phyloP scores from a whole-genome alignment of 2,329 filamentous ascomycete species.

The Fusarium sp. region DNA sequence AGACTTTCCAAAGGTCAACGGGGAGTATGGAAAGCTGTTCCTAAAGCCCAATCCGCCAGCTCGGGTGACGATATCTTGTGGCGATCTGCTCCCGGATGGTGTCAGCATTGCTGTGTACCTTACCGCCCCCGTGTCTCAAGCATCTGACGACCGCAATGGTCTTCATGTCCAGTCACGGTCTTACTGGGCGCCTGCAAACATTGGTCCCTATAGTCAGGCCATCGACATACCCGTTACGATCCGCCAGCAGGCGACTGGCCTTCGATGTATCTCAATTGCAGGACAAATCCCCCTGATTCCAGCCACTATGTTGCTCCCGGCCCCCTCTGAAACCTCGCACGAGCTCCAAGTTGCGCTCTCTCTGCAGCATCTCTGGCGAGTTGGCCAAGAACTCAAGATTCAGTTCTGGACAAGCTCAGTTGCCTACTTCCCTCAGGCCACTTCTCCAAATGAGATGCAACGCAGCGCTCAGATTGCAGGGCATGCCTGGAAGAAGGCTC shows the following conservation, averaged over 20 bases:
- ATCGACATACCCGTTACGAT: constrained; percentile 59
- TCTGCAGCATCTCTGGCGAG: constrained; percentile 88
- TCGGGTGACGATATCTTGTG: constrained; percentile 82
- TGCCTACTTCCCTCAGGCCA: constrained; percentile 69
- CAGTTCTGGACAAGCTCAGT: constrained; percentile 78
- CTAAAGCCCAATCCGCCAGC: constrained; percentile 80
- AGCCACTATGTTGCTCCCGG: constrained; percentile 72
- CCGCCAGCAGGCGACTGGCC: constrained; percentile 24
- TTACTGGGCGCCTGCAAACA: constrained; percentile 98
- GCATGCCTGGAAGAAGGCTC: constrained; percentile 58
- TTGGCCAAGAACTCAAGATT: constrained; percentile 75
- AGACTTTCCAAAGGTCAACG: constrained; percentile 79
- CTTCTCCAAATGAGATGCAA: constrained; percentile 42
- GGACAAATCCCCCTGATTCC: constrained; percentile 92
- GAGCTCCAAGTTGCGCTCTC: constrained; percentile 71
- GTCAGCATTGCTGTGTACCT: constrained; percentile 68
- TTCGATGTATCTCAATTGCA: constrained; percentile 69
- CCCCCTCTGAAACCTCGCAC: constrained; percentile 52
- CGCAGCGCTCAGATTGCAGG: constrained; percentile 54
- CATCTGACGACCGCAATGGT: constrained; percentile 57
- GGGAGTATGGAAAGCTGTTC: constrained; percentile 78
- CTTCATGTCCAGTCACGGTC: constrained; percentile 92
- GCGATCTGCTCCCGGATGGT: constrained; percentile 66
- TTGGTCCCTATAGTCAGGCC: constrained; percentile 95
- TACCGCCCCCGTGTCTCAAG: constrained; percentile 48